These are phyloP conservation scores for Lachnellula arida DNA, from an alignment of 2,329 filamentous ascomycete species.

Conservation along the genomic window DNA sequence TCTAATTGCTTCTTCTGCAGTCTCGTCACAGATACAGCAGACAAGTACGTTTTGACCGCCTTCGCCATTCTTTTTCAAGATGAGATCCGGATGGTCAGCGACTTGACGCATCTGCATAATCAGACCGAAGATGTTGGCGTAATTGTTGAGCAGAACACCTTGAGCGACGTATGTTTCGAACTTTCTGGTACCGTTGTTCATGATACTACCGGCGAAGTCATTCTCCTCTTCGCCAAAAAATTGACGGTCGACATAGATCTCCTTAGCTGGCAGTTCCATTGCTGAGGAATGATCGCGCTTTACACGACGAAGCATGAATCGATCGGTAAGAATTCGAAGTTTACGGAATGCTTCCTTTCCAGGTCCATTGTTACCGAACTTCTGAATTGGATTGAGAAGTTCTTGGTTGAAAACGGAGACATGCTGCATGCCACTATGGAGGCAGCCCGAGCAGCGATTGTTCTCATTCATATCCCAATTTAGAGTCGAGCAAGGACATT, in stretches of 20 bases:
- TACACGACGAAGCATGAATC: slow-evolving; percentile 91
- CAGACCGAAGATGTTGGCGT: slow-evolving; percentile 96
- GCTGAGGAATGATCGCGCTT: slow-evolving; percentile 91
- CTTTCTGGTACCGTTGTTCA: slow-evolving; percentile 81
- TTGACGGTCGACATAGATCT: slow-evolving; percentile 85
- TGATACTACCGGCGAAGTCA: slow-evolving; percentile 92
- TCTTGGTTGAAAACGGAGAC: slow-evolving; percentile 93
- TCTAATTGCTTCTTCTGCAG: slow-evolving; percentile 88
- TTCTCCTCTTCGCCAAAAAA: slow-evolving; percentile 97
- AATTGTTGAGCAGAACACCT: slow-evolving; percentile 93
- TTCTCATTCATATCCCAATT: slow-evolving; percentile 78
- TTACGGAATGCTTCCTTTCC: slow-evolving; percentile 73
- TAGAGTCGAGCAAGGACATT: slow-evolving; percentile 72
- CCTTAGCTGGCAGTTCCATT: slow-evolving; percentile 95
- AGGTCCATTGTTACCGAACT: slow-evolving; percentile 53
- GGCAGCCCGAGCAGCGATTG: slow-evolving; percentile 66
- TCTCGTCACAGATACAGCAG: slow-evolving; percentile 94
- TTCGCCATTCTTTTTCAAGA: slow-evolving; percentile 80
- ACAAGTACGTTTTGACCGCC: slow-evolving; percentile 87
- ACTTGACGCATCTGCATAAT: slow-evolving; percentile 99
- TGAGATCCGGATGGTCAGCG: slow-evolving; percentile 90
- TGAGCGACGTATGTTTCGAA: slow-evolving; percentile 96
- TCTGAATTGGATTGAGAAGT: slow-evolving; percentile 76
- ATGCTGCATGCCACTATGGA: slow-evolving; percentile 48
- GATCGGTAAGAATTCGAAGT: slow-evolving; percentile 80